Evolutionary conservation across 371 early-diverging fungal genomes (phyloP).

Genomic region (Lichtheimia ramosa): DNA sequence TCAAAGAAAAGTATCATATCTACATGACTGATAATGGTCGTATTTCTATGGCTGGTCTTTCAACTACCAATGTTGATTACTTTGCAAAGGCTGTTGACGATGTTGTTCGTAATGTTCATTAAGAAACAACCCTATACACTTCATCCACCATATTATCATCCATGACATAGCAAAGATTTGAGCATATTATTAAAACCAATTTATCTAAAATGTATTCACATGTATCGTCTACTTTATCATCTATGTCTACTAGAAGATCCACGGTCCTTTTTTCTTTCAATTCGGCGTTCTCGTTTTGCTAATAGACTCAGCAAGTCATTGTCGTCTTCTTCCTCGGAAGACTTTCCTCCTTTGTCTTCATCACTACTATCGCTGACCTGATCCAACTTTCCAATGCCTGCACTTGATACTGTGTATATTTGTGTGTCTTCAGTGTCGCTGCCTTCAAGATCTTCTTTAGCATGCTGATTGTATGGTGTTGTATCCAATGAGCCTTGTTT

Average conservation of each 20-base stretch:
- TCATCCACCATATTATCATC: too few species aligned
- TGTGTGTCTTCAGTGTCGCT: neutral
- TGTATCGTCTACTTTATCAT: too few species aligned
- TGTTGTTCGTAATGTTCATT: slow-evolving; percentile 58
- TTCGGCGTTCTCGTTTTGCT: slow-evolving; percentile 7
- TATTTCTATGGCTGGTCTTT: slow-evolving; percentile 93
- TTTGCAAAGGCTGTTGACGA: slow-evolving; percentile 81
- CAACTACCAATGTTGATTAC: slow-evolving; percentile 79
- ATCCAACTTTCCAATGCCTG: slow-evolving; percentile 8
- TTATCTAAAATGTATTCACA: too few species aligned
- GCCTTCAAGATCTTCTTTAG: neutral
- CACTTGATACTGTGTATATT: neutral
- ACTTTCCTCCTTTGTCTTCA: neutral
- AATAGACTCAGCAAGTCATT: slow-evolving; percentile 6
- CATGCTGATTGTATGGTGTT: neutral
- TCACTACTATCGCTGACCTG: slow-evolving; percentile 2
- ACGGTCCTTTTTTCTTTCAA: slow-evolving; percentile 4
- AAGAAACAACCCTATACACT: neutral
- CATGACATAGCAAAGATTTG: too few species aligned
- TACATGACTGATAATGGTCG: slow-evolving; percentile 93
- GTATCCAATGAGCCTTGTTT: too few species aligned
- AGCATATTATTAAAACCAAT: too few species aligned
- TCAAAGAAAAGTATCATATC: slow-evolving; percentile 84
- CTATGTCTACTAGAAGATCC: neutral
- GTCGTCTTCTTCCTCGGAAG: slow-evolving; percentile 2